These are phyloP conservation scores for Scheffersomyces ergatensis DNA, from an alignment of 805 yeast species.

Conservation along the genomic window DNA sequence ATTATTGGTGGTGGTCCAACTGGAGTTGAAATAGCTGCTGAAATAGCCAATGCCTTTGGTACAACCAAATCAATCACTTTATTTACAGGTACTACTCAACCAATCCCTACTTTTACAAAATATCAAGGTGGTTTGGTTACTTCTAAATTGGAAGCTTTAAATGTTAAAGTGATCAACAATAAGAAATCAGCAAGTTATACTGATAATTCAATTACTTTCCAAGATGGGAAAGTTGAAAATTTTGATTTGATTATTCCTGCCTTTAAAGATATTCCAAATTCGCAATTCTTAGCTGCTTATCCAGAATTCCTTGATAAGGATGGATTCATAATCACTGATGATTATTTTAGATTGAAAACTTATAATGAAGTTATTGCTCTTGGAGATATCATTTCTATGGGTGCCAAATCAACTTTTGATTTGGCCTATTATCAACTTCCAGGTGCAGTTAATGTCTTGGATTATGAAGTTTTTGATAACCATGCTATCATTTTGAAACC, in stretches of 20 bases:
- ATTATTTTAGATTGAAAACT: slow-evolving; percentile 20
- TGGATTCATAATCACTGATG: slow-evolving; percentile 29
- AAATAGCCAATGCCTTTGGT: slow-evolving; percentile 21
- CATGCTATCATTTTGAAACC: slow-evolving; percentile 7
- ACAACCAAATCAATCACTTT: slow-evolving; percentile 15
- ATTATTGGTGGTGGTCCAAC: slow-evolving; percentile 39
- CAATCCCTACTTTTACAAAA: slow-evolving; percentile 10
- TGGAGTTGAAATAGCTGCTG: slow-evolving; percentile 39
- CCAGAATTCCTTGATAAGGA: slow-evolving; percentile 14
- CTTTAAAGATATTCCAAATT: slow-evolving; percentile 24
- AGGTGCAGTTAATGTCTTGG: slow-evolving; percentile 8
- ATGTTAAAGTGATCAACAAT: slow-evolving; percentile 22
- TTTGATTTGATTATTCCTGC: slow-evolving; percentile 32
- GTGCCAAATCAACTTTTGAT: slow-evolving; percentile 22
- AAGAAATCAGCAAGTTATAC: slow-evolving; percentile 3
- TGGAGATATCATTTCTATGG: slow-evolving; percentile 31
- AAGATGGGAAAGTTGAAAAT: slow-evolving; percentile 12
- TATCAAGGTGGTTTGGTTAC: slow-evolving; percentile 13
- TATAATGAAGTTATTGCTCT: slow-evolving; percentile 26
- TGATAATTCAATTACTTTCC: slow-evolving; percentile 11
- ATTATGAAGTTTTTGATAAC: slow-evolving; percentile 9
- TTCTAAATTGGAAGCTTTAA: slow-evolving; percentile 11
- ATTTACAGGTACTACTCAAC: slow-evolving; percentile 18
- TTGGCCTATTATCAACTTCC: slow-evolving; percentile 18
- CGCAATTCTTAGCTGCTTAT: slow-evolving; percentile 23